Evolutionary conservation across 2,329 filamentous ascomycete genomes (phyloP).

Genomic region (Claviceps humidiphila): DNA sequence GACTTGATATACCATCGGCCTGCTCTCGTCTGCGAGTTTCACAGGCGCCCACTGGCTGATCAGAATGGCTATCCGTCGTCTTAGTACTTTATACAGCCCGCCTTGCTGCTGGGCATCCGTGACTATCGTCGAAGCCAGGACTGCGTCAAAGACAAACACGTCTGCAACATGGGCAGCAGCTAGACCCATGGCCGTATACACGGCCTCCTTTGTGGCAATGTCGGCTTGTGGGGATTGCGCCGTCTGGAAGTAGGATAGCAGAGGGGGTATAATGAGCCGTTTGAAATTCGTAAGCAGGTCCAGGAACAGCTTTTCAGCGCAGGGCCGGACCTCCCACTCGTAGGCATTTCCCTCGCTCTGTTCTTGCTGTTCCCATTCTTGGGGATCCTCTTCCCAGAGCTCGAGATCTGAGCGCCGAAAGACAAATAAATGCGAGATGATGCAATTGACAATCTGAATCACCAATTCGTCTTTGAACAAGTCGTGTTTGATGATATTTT

Average conservation of each 20-base stretch:
- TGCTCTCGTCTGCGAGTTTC: constrained; percentile 54
- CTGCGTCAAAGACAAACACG: constrained; percentile 69
- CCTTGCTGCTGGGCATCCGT: constrained; percentile 58
- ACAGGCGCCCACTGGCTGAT: constrained; percentile 83
- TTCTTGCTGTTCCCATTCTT: constrained; percentile 89
- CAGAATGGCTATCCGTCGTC: constrained; percentile 77
- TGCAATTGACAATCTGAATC: constrained; percentile 65
- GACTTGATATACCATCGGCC: constrained; percentile 71
- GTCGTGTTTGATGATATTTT: constrained; percentile 54
- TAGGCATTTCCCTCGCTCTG: constrained; percentile 74
- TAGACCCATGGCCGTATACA: constrained; percentile 86
- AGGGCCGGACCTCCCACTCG: constrained; percentile 86
- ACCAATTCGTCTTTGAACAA: constrained; percentile 68
- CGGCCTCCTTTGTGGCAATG: constrained; percentile 78
- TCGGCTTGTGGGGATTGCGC: constrained; percentile 54
- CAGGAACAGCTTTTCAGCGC: constrained; percentile 85
- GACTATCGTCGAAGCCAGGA: constrained; percentile 63
- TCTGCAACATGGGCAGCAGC: constrained; percentile 63
- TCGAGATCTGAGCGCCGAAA: constrained; percentile 76
- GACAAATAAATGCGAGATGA: constrained; percentile 79
- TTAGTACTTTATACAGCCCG: constrained; percentile 61
- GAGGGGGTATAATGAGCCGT: constrained; percentile 60
- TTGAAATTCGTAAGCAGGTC: constrained; percentile 87
- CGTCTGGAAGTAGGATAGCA: constrained; percentile 71
- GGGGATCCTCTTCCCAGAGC: constrained; percentile 86